Base-by-base conservation (phyloP, 371 early-diverging fungal species). In the Capillidium heterosporum region DNA sequence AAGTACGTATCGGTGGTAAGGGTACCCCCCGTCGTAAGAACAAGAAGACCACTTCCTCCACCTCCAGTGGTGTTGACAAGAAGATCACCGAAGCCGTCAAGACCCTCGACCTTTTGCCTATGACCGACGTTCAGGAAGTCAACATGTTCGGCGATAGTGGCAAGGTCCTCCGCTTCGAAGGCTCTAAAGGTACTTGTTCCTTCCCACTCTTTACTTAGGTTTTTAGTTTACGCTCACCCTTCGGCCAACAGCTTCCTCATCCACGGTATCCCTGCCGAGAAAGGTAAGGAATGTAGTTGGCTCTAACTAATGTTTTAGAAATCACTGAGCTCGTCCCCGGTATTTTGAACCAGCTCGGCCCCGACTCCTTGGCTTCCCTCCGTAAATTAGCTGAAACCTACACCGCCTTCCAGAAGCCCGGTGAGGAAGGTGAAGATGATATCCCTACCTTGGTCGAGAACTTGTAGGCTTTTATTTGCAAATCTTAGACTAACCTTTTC, bases 141-240 rank as follows among this genome's bases (percentile, higher is more conserved):
- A 97, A 95, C 87, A 91, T 97, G 90, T 96, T 96, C 82, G 83
- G 79, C 74, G 82, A 81, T 57, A 88, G 92, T 65, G 93, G 93
- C 64, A 82, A 84, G 70, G 87, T 96, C 65, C 71, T 94, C 63
- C 88, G 95, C 83, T 94, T 97, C 70, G 70, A 66, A 65, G 72
- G 74, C 57, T 95, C 98, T 61, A 88, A 85, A 70, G 88, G 89
- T 89, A 71, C 63, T 71, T 60, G 40, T 26, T 32, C 32, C 29
- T 13, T 24, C 24, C 15, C 42, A 19, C 23, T 46, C 46, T 23
- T 32, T 28, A 44, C 26, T 19, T 11, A 19, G 8, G 19, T 1
- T 39, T 57, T 24, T n/a, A 51, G 54, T 44, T 32, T 23, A 24
- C 26, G 60, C 50, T 35, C 23, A 39, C 39, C 29, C 26, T 24